A percentile compares a stretch with the other conserved stretches of the same genome.
These are phyloP conservation scores for Neofusicoccum sp. DNA, from an alignment of 2,329 filamentous ascomycete genomes.

Conservation along the genomic window DNA sequence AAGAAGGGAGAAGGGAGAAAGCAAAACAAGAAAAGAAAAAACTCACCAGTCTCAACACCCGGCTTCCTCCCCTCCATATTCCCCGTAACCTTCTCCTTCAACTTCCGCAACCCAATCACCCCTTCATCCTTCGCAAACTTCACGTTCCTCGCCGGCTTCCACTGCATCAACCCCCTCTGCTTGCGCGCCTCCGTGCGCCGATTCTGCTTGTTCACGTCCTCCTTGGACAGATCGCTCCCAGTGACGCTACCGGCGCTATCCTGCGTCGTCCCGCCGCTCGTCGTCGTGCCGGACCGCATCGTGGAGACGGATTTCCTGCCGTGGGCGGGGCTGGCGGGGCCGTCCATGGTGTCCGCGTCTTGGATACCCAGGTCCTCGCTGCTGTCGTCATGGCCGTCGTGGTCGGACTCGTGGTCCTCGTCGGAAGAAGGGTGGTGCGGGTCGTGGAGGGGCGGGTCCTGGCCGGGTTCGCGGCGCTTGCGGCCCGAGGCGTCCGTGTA, in stretches of 20 bases:
- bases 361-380: constrained; percentile 61
- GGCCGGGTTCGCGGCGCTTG: constrained; percentile 60
- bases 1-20: neutral
- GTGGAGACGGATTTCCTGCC: constrained; percentile 28
- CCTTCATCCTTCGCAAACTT: constrained; percentile 88
- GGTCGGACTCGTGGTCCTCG: constrained; percentile 43
- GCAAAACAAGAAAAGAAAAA: neutral
- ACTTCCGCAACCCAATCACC: constrained; percentile 72
- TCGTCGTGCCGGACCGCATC: constrained; percentile 24
- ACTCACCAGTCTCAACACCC: constrained; percentile 73
- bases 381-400: constrained; percentile 44
- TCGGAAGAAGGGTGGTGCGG: constrained; percentile 51
- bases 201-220: constrained; percentile 68
- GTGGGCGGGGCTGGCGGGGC: constrained; percentile 29
- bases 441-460: constrained; percentile 55
- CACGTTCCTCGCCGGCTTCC: constrained; percentile 83
- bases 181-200: constrained; percentile 76
- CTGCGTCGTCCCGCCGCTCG: constrained; percentile 24
- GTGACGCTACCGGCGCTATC: constrained; percentile 21
- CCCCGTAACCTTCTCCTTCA: constrained; percentile 74
- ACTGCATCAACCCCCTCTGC: constrained; percentile 92
- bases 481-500: constrained; percentile 57
- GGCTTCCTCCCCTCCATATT: constrained; percentile 78
- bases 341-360: constrained; percentile 50
- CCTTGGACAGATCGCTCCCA: constrained; percentile 33